Base-by-base conservation (phyloP, 768 basidiomycete genomes). In the Pleurotus platypus region DNA sequence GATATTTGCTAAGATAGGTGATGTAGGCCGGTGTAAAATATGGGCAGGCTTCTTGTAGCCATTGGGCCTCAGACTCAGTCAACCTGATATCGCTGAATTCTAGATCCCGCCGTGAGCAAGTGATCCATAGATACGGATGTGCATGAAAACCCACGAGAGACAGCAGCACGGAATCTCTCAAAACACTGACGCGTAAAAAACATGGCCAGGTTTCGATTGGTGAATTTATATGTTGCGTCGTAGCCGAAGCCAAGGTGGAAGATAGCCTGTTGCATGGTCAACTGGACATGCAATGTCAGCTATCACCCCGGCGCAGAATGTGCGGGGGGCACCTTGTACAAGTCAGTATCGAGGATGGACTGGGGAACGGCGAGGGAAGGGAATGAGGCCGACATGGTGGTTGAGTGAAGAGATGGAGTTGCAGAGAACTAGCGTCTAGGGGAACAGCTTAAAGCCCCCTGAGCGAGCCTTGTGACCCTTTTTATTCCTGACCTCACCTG, bases 241-340 rank as follows among this genome's bases (percentile, higher is more conserved):
- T 82, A 79, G 45, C 84, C 72, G n/a, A 87, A 88, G 65, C 94
- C 95, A 60, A 87, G 85, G 18, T 81, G 78, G 57, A 87, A 64
- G 20, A 98, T 85, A 0, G 93, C 94, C 72, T 95, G 90, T 73
- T 98, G 96, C 96, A 97, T 98, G 0, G 94, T 91, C 47, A 97
- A 77, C 92, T 96, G 58, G 43, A 24, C 60, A 46, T 47, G 5
- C 13, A 20, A 43, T 53, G n/a, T 24, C 16, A 27, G 30, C 55
- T n/a, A 42, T 45, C n/a, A 9, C n/a, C 46, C 58, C 46, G 53
- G 15, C 24, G n/a, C 39, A 50, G 8, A 35, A 16, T n/a, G 12
- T 22, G 20, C 38, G 30, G 5, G 46, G 26, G n/a, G 51, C 47
- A 87, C 93, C 82, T 96, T 98, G 83, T 98, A 98, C 27, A 96